Evolutionary conservation across 441 rosid genomes (phyloP).

Genomic region (Gossypium aridum): DNA sequence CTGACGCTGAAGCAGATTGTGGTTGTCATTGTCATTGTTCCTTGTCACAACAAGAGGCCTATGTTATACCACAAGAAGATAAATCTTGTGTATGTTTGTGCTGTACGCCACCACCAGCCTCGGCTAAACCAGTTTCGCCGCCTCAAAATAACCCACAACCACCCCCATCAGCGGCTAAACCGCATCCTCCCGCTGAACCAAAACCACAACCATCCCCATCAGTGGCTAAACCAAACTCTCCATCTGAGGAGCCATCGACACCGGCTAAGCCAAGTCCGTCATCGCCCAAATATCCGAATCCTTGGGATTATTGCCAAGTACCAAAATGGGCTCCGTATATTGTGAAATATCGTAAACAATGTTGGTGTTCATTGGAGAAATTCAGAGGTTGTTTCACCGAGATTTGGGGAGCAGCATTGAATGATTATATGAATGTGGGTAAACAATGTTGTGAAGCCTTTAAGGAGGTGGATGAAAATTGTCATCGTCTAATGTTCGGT

Average conservation of each 20-base stretch:
- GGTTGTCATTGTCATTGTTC: not conserved
- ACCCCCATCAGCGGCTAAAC: not conserved
- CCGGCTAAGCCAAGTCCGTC: not conserved
- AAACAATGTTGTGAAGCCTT: not conserved
- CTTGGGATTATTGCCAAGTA: not conserved
- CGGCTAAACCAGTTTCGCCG: not conserved
- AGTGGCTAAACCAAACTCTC: not conserved
- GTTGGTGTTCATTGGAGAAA: not conserved
- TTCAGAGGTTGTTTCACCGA: not conserved
- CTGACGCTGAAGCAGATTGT: no score
- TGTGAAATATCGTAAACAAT: not conserved
- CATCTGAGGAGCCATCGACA: not conserved
- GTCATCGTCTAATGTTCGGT: not conserved
- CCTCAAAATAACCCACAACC: not conserved
- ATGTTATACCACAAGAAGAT: not conserved
- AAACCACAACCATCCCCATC: not conserved
- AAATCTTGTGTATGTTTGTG: not conserved
- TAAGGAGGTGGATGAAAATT: not conserved
- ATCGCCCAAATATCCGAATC: not conserved
- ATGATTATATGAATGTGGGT: not conserved
- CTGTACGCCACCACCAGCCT: not conserved
- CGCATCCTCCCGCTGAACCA: not conserved
- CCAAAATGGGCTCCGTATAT: not conserved
- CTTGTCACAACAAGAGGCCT: not conserved
- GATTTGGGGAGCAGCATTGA: not conserved